These are phyloP conservation scores for Medicago ruthenica DNA, from an alignment of 306 rosid genomes.

Conservation along the genomic window DNA sequence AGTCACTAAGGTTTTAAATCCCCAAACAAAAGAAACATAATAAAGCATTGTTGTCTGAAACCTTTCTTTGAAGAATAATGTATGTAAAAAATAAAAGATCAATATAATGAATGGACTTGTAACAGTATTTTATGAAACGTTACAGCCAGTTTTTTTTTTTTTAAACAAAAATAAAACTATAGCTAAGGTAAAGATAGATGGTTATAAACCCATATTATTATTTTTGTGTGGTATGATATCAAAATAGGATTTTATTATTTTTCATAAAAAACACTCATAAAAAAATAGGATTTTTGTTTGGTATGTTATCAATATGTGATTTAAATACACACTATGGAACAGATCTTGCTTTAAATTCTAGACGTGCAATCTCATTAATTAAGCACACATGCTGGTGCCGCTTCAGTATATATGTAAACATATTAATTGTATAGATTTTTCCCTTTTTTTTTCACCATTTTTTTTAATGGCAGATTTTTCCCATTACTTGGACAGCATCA, in stretches of 20 bases:
- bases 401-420: slow-evolving; percentile 1
- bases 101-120: not conserved
- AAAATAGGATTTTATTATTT: no score
- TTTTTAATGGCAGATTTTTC: not conserved
- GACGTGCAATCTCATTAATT: slow-evolving; percentile 33
- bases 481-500: slow-evolving; percentile 43
- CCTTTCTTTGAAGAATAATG: slow-evolving; percentile 27
- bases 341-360: slow-evolving; percentile 10
- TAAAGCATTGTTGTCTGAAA: not conserved
- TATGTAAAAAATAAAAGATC: not conserved
- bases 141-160: no score
- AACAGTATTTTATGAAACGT: not conserved
- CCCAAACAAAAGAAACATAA: not conserved
- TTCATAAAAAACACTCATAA: no score
- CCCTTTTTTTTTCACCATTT: no score
- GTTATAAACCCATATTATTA: no score
- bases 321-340: not conserved
- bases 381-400: slow-evolving; percentile 39
- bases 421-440: slow-evolving; percentile 10
- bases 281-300: no score
- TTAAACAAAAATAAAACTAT: no score
- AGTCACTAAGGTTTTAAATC: slow-evolving; percentile 28
- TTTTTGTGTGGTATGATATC: no score
- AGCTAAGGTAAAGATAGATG: no score
- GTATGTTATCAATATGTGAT: no score